Evolutionary conservation across 257 asterid species (phyloP), one percentile per base, ranked within the genome.

Genomic region (Nicotiana knightiana): DNA sequence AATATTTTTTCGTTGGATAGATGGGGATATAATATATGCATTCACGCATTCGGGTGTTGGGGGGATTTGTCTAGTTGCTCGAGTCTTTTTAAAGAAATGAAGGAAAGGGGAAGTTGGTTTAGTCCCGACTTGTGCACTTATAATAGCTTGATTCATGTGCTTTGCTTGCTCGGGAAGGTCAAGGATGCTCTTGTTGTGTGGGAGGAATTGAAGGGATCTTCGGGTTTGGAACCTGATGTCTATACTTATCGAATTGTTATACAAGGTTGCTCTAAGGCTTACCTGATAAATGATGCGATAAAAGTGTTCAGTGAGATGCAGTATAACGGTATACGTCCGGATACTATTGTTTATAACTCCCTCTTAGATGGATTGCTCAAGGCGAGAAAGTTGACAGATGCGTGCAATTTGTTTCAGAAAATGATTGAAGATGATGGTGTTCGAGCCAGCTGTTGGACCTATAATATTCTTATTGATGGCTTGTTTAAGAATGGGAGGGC

Each of bases 121-220:
- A 80, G 82, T 83, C 98, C 97, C 1, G 98, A 96, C 84, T 76
- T 96, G 84, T 93, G 97, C 71, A 94, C 98, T 8, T 96, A 96
- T 85, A 96, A 96, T 84, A 96, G 97, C 89, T 90, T 96, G 37
- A 86, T 96, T 75, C 95, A 90, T 2, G 97, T 93, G 84, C 94
- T 96, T 83, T 94, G 93, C 92, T 80, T 84, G 87, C 94, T 89
- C 57, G 98, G 99, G 81, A 94, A 89, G 88, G 91, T 96, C 75
- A 89, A 89, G 84, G 98, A 96, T 84, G 97, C 97, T 46, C 90
- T 94, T 48, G 26, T 82, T 67, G 97, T 96, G 55, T 94, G 97
- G 98, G 97, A 90, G 86, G 99, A 93, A 84, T 86, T 96, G 55
- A 96, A 96, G 90, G 88, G 77, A 33, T 95, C 99, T 57, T 94